phyloP scores from a whole-genome alignment of 441 rosid genomes.

The Hura crepitans region DNA sequence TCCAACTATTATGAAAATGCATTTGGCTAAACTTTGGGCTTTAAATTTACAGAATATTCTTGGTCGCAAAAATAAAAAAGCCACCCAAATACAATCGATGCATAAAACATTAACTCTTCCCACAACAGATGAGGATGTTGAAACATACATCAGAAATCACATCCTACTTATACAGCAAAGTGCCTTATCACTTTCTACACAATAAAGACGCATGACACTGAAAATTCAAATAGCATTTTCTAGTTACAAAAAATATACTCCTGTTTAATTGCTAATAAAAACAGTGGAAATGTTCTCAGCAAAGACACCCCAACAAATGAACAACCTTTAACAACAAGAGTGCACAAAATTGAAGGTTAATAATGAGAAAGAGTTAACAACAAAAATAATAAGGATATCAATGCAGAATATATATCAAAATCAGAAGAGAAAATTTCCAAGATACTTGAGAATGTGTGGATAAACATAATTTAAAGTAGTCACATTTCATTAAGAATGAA shows the following conservation, averaged over 20 bases:
- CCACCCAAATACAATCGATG: neutral
- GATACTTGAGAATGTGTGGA: slow-evolving; percentile 14
- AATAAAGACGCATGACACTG: neutral
- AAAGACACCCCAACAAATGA: neutral
- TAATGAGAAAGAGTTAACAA: slow-evolving; percentile 2
- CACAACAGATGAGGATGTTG: neutral
- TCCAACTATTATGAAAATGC: slow-evolving; percentile 3
- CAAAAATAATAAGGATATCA: neutral
- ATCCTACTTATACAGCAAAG: slow-evolving; percentile 6
- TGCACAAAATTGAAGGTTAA: slow-evolving; percentile 1
- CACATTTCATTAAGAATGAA: slow-evolving; percentile 15
- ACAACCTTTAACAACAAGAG: neutral
- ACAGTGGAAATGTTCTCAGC: slow-evolving; percentile 5
- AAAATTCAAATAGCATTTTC: neutral
- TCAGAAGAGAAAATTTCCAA: neutral
- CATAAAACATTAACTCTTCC: neutral
- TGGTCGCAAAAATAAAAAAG: neutral
- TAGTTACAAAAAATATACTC: neutral
- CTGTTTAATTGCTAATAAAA: neutral
- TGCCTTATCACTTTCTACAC: neutral
- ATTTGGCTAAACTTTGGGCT: slow-evolving; percentile 1
- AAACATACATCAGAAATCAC: neutral
- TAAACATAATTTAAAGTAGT: slow-evolving; percentile 24
- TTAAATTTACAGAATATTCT: slow-evolving; percentile 1
- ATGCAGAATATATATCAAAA: slow-evolving; percentile 1